A percentile compares a stretch with the other conserved stretches of the same genome.
Conservation (phyloP, 148 eudicot species). For the Polygonum aviculare region DNA sequence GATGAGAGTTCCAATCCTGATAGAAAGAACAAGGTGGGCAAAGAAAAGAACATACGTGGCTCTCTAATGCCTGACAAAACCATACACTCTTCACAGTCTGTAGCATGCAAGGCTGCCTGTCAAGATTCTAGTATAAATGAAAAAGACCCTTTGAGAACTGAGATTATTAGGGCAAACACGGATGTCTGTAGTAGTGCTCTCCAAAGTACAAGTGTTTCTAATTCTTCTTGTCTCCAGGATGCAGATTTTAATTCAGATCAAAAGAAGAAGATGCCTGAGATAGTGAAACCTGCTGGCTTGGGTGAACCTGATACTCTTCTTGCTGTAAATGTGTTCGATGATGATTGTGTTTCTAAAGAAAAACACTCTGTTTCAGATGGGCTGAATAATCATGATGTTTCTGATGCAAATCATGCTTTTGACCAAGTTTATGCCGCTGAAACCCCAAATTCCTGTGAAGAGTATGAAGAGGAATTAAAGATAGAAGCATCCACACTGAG, state of each 20-base stretch:
- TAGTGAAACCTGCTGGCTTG: neutral
- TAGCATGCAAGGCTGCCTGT: neutral
- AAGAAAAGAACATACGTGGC: slow-evolving; percentile 2
- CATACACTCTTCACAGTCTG: neutral
- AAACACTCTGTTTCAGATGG: slow-evolving; percentile 3
- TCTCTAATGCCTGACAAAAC: neutral
- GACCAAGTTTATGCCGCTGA: slow-evolving; percentile 14
- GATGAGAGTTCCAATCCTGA: neutral
- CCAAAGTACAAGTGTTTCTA: slow-evolving; percentile 5
- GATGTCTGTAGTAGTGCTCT: slow-evolving; percentile 9
- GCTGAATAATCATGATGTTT: slow-evolving; percentile 20
- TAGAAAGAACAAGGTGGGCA: slow-evolving; percentile 1
- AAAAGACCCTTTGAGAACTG: neutral
- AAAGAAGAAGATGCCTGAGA: neutral
- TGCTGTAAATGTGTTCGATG: slow-evolving; percentile 13
- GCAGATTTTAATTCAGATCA: slow-evolving; percentile 7
- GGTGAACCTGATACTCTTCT: slow-evolving; percentile 10
- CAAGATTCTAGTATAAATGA: neutral
- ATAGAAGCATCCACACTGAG: slow-evolving; percentile 17
- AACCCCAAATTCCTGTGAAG: slow-evolving; percentile 13
- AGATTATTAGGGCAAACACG: slow-evolving; percentile 12
- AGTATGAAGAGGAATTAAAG: slow-evolving; percentile 16
- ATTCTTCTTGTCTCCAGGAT: neutral
- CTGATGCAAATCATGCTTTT: slow-evolving; percentile 8
- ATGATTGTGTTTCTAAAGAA: slow-evolving; percentile 13